Evolutionary conservation across 176 grass and related monocot genomes (phyloP), one percentile per base, ranked within the genome.

Genomic region (Eremochloa ophiuroides): DNA sequence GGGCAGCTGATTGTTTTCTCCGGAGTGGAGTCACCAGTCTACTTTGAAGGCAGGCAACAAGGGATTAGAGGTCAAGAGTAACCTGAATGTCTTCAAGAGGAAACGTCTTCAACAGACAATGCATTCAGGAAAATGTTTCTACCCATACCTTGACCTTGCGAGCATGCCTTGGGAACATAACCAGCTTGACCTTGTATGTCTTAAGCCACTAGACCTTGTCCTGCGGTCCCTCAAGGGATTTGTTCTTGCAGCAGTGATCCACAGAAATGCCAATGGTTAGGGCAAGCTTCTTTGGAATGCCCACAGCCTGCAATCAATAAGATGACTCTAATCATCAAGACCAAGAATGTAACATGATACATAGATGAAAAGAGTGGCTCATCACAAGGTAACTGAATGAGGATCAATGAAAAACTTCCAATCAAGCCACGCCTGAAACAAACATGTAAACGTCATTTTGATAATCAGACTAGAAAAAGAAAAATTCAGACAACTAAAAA

Each of bases 1-100:
- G n/a, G n/a, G n/a, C n/a, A n/a, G n/a, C n/a, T n/a, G n/a, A n/a
- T n/a, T n/a, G n/a, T n/a, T n/a, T n/a, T n/a, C n/a, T n/a, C 95
- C 1, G 74, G 86, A 67, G 95, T 64, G 53, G 95, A 98, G 87
- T 98, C 95, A 77, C 95, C 95, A 89, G 92, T 90, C 95, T 97
- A 41, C 33, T 72, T 33, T 13, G 3, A 39, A 48, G 8, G 26
- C 18, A 37, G 8, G 15, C 13, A 51, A 47, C 14, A 2, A 80
- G 14, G 23, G 29, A 50, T 23, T 15, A 44, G 17, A 50, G 9
- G 0, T 62, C 42, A 30, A 8, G 37, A 71, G 13, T 41, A 28
- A 10, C 33, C 2, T 12, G 20, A 63, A 8, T 62, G 10, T 23
- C 7, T 17, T 44, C 7, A 8, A 13, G 74, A 39, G 13, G 26